These are phyloP conservation scores for Aspergillus homomorphus DNA, from an alignment of 495 filamentous ascomycete genomes.

Conservation along the genomic window DNA sequence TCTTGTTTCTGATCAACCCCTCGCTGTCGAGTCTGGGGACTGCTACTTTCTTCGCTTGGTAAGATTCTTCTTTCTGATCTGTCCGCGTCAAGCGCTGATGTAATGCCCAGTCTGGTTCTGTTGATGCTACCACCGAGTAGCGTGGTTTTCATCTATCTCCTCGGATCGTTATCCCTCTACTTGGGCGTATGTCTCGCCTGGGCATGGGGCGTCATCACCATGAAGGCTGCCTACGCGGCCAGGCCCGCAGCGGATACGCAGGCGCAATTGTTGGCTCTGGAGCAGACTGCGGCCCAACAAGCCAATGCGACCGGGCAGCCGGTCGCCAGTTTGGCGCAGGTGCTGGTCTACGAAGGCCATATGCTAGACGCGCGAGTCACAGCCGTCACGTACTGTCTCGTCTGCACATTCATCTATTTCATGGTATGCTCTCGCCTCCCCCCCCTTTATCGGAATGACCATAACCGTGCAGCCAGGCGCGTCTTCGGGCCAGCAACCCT, in stretches of 20 bases:
- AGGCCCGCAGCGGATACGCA: constrained; percentile 36
- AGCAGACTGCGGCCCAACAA: constrained; percentile 27
- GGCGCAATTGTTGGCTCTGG: constrained; percentile 28
- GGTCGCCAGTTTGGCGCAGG: constrained; percentile 20
- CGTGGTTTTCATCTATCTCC: constrained; percentile 38
- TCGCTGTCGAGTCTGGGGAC: constrained; percentile 25
- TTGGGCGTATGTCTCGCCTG: constrained; percentile 39
- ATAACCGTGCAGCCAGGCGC: constrained; percentile 21
- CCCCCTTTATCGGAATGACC: background rate
- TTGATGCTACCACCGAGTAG: constrained; percentile 39
- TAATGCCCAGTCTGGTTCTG: constrained; percentile 26
- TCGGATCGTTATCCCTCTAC: constrained; percentile 32
- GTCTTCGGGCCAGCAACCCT: constrained; percentile 38
- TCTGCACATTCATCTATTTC: constrained; percentile 38
- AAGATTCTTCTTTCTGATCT: background rate
- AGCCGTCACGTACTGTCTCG: constrained; percentile 32
- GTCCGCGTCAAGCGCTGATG: background rate
- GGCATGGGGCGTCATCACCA: constrained; percentile 42
- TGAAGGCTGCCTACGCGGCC: constrained; percentile 40
- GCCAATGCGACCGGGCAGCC: constrained; percentile 36
- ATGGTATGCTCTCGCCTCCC: constrained; percentile 19
- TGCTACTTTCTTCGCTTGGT: constrained; percentile 27
- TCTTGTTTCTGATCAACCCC: constrained; percentile 42
- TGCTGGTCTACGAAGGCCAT: constrained; percentile 33
- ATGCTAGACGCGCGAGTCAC: constrained; percentile 44